Conservation (phyloP, 2,329 filamentous ascomycete genomes). For the Curvularia sp. region DNA sequence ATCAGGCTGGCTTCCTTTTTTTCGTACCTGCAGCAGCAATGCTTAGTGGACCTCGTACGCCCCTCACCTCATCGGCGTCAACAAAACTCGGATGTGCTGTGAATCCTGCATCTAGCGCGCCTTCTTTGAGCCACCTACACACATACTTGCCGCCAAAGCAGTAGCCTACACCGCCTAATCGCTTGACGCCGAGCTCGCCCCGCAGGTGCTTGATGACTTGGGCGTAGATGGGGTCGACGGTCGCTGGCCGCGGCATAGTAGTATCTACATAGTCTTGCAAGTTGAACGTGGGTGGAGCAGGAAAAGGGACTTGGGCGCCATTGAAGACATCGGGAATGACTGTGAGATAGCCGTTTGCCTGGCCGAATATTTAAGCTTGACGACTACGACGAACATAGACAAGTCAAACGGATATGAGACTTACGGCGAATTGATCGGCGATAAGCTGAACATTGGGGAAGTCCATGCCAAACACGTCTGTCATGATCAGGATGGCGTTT, state of each 20-base stretch:
- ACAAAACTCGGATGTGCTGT: conserved; percentile 81
- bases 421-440: conserved; percentile 74
- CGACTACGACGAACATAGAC: neutral
- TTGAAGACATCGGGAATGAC: conserved; percentile 75
- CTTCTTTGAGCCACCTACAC: conserved; percentile 66
- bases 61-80: conserved; percentile 64
- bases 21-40: conserved; percentile 67
- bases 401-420: neutral
- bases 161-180: conserved; percentile 72
- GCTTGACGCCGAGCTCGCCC: conserved; percentile 60
- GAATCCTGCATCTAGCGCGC: conserved; percentile 72
- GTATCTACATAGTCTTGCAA: conserved; percentile 59
- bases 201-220: conserved; percentile 65
- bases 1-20: neutral
- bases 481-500: conserved; percentile 62
- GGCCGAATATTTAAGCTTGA: too few species aligned
- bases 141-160: conserved; percentile 73
- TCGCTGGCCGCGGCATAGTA: conserved; percentile 49
- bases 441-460: conserved; percentile 64
- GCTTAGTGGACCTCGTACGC: conserved; percentile 63
- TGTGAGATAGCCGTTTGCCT: conserved; percentile 69
- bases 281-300: conserved; percentile 60
- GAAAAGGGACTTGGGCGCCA: conserved; percentile 66
- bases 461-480: conserved; percentile 65
- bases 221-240: conserved; percentile 63